These are phyloP conservation scores for Epichloe bromicola DNA, from an alignment of 2,329 filamentous ascomycete genomes.

Conservation along the genomic window DNA sequence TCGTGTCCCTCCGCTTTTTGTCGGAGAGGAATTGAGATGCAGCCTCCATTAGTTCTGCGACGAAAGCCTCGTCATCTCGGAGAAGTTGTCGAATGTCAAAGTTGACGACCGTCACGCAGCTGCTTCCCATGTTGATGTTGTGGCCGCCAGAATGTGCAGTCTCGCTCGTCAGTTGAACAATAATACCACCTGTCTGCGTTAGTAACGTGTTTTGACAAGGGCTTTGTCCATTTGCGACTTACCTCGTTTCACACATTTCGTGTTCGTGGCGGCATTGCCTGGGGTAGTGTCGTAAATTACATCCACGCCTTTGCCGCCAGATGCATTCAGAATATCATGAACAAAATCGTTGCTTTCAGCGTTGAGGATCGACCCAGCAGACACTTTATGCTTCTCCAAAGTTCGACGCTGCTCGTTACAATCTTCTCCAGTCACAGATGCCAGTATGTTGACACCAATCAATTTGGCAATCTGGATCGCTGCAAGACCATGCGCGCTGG, in stretches of 20 bases:
- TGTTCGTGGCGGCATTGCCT: constrained; percentile 17
- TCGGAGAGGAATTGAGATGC: constrained; percentile 6
- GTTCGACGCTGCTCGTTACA: constrained; percentile 21
- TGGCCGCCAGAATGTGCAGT: constrained; percentile 8
- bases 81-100: constrained; percentile 22
- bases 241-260: constrained; percentile 24
- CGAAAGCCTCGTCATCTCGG: constrained; percentile 18
- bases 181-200: constrained; percentile 15
- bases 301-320: constrained; percentile 23
- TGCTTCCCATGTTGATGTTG: not conserved
- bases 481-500: constrained; percentile 29
- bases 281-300: constrained; percentile 34
- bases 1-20: not conserved
- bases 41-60: constrained; percentile 16
- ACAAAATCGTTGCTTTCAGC: constrained; percentile 22
- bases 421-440: constrained; percentile 22
- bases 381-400: constrained; percentile 23
- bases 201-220: not conserved
- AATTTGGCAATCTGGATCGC: constrained; percentile 27
- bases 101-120: constrained; percentile 17
- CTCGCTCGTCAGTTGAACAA: constrained; percentile 19
- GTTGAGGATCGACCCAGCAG: constrained; percentile 24
- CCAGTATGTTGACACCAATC: constrained; percentile 27
- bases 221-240: constrained; percentile 9
- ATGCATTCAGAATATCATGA: constrained; percentile 18